Conservation (phyloP, 345 rosid species). For the Citrus reticulata region DNA sequence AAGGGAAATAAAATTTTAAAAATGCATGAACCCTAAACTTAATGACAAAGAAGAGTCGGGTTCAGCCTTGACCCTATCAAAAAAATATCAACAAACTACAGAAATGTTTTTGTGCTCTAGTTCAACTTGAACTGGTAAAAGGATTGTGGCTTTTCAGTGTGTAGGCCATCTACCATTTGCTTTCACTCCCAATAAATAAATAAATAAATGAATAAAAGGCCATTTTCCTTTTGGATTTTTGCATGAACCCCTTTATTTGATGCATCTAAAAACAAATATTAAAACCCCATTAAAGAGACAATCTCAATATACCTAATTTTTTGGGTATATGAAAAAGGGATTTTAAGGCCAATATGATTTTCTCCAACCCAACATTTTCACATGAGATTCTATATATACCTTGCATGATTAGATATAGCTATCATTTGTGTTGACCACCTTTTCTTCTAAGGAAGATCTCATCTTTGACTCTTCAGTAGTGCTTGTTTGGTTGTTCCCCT, state of each 20-base stretch:
- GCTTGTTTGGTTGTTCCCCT: slow-evolving; percentile 2
- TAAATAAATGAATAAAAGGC: neutral
- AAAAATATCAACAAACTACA: slow-evolving; percentile 5
- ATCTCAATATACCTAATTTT: neutral
- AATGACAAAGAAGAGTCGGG: neutral
- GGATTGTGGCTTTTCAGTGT: slow-evolving; percentile 21
- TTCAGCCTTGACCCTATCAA: neutral
- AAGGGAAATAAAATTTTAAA: neutral
- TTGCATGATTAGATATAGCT: slow-evolving; percentile 34
- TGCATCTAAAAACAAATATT: slow-evolving; percentile 32
- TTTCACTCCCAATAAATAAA: neutral
- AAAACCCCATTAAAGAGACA: slow-evolving; percentile 25
- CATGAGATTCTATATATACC: slow-evolving; percentile 66
- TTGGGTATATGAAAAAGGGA: slow-evolving; percentile 17
- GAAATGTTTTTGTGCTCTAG: neutral
- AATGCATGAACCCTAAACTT: slow-evolving; percentile 1
- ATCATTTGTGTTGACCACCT: slow-evolving; percentile 90
- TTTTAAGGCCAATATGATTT: slow-evolving; percentile 31
- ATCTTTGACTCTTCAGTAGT: slow-evolving; percentile 33
- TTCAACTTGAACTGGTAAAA: neutral
- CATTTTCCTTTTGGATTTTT: slow-evolving; percentile 31
- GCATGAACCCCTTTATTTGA: slow-evolving; percentile 46
- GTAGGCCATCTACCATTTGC: slow-evolving; percentile 40
- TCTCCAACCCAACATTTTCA: slow-evolving; percentile 56
- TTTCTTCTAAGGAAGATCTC: slow-evolving; percentile 38